Evolutionary conservation across 441 rosid species (phyloP), one percentile per base, ranked within the genome.

Genomic region (Pelargonium fulgidum): DNA sequence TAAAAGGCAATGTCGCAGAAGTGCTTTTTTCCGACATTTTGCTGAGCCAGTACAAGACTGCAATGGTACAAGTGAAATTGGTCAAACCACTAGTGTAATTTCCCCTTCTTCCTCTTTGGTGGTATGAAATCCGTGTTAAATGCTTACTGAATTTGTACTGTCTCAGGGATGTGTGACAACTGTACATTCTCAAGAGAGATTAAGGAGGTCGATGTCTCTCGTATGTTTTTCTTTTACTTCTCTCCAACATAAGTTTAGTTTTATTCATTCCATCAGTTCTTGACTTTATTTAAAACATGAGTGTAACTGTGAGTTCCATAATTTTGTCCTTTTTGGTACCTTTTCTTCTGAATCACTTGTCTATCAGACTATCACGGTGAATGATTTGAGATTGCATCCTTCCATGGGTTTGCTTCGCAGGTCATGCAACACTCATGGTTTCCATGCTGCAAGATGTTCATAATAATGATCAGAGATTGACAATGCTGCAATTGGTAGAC

Each of bases 141-240:
- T 65, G 36, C 73, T 62, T 67, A 58, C 8, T 17, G 48, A 65
- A 62, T 68, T 65, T 62, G 69, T 76, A 24, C 70, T 76, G 14
- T 63, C 72, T 69, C 77, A 91, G 97, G 96, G 80, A 89, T 90
- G 97, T 93, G 99, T 56, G 97, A 93, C 81, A 91, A 85, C 66
- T 91, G 99, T 83, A 84, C 91, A 70, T 85, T 79, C 79, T 69
- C 89, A 71, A 84, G 79, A 73, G 96, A 86, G 78, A 81, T 86
- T 71, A 76, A 70, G 64, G 96, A 91, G 76, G 77, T 88, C 62
- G 96, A 93, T 65, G 96, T 76, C 13, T 84, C 96, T 10, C 68
- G 99, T 93, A 89, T 79, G 79, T 81, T 78, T 64, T 73, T 65
- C 76, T 68, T 42, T 20, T 58, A 58, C 29, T 20, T 58, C 12